phyloP scores from a whole-genome alignment of 2,329 filamentous ascomycete species.

The Pseudogymnoascus sp. region DNA sequence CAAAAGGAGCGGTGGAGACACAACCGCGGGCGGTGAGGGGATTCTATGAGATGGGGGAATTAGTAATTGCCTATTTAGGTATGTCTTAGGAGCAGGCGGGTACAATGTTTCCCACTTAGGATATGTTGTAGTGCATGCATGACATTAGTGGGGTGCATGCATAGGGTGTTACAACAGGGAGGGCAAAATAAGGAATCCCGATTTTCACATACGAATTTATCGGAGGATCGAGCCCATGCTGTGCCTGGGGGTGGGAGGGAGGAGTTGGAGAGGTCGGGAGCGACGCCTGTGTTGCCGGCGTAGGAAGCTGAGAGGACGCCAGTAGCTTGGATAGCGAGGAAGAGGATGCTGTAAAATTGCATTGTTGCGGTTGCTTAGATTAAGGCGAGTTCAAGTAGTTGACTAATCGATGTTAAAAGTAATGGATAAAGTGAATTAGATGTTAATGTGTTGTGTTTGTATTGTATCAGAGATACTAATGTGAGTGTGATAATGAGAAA shows the following conservation, averaged over 20 bases:
- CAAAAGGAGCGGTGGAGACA: neutral
- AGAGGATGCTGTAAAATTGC: neutral
- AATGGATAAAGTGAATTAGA: neutral
- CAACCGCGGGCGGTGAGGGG: neutral
- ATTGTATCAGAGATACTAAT: neutral
- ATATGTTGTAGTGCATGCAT: neutral
- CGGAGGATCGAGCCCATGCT: neutral
- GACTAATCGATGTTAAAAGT: neutral
- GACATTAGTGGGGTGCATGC: neutral
- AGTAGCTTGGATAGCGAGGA: neutral
- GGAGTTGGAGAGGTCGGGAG: neutral
- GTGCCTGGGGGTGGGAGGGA: neutral
- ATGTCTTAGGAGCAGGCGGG: neutral
- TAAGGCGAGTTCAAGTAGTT: neutral
- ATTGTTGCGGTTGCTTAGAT: neutral
- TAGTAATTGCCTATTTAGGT: neutral
- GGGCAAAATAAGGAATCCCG: neutral
- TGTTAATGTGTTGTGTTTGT: neutral
- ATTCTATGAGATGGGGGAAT: neutral
- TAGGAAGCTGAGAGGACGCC: neutral
- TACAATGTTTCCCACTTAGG: neutral
- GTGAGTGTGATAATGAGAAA: neutral
- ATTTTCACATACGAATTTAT: neutral
- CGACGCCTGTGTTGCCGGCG: neutral
- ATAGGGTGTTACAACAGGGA: neutral